Conservation (phyloP, 768 basidiomycete species). For the Sutorius australiensis region DNA sequence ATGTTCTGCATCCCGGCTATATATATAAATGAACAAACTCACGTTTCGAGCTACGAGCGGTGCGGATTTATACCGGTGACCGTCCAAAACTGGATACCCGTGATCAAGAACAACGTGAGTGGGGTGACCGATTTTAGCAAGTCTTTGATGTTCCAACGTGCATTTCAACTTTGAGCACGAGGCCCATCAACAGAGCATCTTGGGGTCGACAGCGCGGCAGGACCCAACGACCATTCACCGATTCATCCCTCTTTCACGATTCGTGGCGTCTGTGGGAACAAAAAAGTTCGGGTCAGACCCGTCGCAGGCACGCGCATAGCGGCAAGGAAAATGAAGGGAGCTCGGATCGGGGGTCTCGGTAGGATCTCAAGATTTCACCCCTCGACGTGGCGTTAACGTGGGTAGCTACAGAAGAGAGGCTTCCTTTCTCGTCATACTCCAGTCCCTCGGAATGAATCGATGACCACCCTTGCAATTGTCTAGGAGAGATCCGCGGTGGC, state of each 20-base stretch:
- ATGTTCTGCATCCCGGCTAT: not conserved
- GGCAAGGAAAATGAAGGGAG: not conserved
- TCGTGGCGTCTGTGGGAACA: not conserved
- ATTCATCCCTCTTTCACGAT: slow-evolving; percentile 55
- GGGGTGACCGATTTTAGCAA: slow-evolving; percentile 1
- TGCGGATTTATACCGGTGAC: slow-evolving; percentile 33
- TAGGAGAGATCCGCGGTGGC: slow-evolving; percentile 7
- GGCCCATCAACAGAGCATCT: slow-evolving; percentile 51
- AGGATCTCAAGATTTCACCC: not conserved
- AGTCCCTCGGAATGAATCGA: slow-evolving; percentile 1
- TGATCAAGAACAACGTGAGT: not conserved
- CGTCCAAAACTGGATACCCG: slow-evolving; percentile 1
- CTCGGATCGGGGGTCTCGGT: not conserved
- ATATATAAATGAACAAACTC: not conserved
- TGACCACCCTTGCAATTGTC: not conserved
- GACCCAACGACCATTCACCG: slow-evolving; percentile 57
- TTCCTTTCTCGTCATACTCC: slow-evolving; percentile 5
- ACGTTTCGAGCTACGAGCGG: slow-evolving; percentile 28
- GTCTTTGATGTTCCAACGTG: slow-evolving; percentile 4
- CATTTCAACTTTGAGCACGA: slow-evolving; percentile 55
- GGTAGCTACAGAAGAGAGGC: not conserved
- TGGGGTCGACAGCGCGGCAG: no score
- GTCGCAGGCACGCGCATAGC: not conserved
- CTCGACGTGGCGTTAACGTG: not conserved
- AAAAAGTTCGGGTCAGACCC: not conserved